Evolutionary conservation across 768 basidiomycete genomes (phyloP).

Genomic region (Lentinula aciculospora): DNA sequence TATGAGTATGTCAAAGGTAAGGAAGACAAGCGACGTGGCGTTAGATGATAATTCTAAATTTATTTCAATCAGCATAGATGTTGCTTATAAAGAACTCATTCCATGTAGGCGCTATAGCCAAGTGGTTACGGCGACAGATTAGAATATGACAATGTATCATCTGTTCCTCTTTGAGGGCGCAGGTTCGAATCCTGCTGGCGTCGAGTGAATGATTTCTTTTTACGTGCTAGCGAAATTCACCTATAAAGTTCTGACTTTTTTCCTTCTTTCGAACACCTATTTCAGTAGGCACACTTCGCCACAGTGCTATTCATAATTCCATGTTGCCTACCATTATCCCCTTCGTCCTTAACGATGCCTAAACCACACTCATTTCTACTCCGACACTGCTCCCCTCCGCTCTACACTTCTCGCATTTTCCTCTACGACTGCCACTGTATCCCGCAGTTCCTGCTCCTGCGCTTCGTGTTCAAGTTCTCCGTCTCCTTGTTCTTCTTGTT

Average conservation of each 20-base stretch:
- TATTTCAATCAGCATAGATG: no score
- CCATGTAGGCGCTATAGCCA: conserved; percentile 66
- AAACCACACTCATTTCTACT: not conserved
- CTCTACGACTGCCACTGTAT: conserved; percentile 39
- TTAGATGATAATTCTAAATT: no score
- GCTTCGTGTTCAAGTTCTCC: conserved; percentile 28
- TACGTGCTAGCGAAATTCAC: not conserved
- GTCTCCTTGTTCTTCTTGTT: conserved; percentile 13
- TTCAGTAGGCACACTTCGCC: no score
- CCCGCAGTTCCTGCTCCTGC: conserved; percentile 24
- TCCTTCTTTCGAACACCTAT: no score
- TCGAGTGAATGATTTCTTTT: conserved; percentile 21
- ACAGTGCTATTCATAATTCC: no score
- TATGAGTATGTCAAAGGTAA: no score
- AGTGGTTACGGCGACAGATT: conserved; percentile 75
- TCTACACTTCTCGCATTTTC: conserved; percentile 37
- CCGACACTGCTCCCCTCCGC: conserved; percentile 10
- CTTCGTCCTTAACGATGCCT: no score
- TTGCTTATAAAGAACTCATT: no score
- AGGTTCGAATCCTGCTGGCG: conserved; percentile 67
- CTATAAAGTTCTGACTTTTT: no score
- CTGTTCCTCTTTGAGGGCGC: conserved; percentile 67
- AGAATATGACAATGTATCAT: conserved; percentile 19
- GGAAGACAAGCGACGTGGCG: no score
- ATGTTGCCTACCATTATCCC: no score